Evolutionary conservation across 768 basidiomycete species (phyloP), one percentile per base, ranked within the genome.

Genomic region (Phlebiopsis gigantea): DNA sequence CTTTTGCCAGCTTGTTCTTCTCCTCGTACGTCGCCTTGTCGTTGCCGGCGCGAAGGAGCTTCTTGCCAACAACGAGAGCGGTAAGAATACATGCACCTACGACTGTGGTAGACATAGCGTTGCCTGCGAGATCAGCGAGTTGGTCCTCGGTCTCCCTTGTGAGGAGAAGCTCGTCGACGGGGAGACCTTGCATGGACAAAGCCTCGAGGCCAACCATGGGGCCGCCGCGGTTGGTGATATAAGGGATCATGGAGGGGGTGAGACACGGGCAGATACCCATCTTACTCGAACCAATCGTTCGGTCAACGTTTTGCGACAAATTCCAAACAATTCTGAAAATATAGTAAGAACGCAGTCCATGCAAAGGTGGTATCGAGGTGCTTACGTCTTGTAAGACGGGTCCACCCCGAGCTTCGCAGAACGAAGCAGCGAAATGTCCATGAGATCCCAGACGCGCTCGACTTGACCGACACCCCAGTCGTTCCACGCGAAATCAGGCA

Each of bases 81-180:
- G 88, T 85, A 55, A 96, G 73, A 60, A 97, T 90, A 61, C 91
- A 87, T 2, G 91, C 81, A 1, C 95, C 95, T 28, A 98, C 94
- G 24, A 97, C 95, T 0, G 95, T 97, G 4, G 94, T 92, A 1
- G 93, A 94, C 95, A 98, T 98, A 58, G 95, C 95, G 66, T 98
- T 98, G 1, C 95, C 95, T 19, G 95, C 94, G 15, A 98, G 78
- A 70, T 97, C 93, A 2, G 93, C 92, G 6, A 98, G 77, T 58
- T 98, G 88, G 69, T 97, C 95, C 69, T 95, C 90, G 17, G 82
- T 91, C 72, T 98, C 95, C 51, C 93, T 86, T 1, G 95, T 97
- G 53, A 98, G 78, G 19, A 97, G 78, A 1, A 98, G 79, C 68
- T 93, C 90, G 70, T 96, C 90, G 29, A 96, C 85, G 0, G 95